phyloP scores from a whole-genome alignment of 805 yeast genomes.

The Myxozyma sirexii region DNA sequence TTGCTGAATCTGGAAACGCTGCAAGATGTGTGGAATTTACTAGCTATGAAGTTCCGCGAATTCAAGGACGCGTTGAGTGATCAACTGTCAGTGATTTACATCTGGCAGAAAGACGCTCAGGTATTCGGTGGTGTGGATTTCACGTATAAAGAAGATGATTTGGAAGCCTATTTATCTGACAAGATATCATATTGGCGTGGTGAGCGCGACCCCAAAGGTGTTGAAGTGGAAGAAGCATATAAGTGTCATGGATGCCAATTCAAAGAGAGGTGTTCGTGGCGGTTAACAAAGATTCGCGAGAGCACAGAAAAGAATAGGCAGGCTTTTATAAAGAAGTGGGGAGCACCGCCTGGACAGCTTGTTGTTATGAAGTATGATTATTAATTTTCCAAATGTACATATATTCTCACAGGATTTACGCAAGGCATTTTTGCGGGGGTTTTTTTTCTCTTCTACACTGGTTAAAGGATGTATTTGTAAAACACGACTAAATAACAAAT shows the following conservation, averaged over 20 bases:
- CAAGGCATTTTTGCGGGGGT: neutral
- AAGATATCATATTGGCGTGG: conserved; percentile 28
- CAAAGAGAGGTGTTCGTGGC: conserved; percentile 25
- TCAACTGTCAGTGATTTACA: conserved; percentile 20
- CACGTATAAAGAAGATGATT: conserved; percentile 11
- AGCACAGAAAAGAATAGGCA: conserved; percentile 17
- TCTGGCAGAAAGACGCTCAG: conserved; percentile 21
- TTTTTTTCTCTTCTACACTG: too few species aligned
- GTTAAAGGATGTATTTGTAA: too few species aligned
- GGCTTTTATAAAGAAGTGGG: conserved; percentile 14
- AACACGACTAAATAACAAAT: too few species aligned
- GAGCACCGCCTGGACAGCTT: conserved; percentile 8
- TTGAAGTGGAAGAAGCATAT: conserved; percentile 32
- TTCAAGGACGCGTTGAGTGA: conserved; percentile 14
- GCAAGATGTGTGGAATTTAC: conserved; percentile 20
- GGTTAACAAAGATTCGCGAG: conserved; percentile 21
- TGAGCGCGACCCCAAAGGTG: conserved; percentile 32
- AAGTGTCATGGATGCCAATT: conserved; percentile 31
- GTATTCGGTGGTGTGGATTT: conserved; percentile 26
- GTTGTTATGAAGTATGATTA: conserved; percentile 4
- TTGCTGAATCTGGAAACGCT: conserved; percentile 11
- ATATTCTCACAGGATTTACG: neutral
- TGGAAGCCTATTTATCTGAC: neutral
- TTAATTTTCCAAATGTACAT: neutral
- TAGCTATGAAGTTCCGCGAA: conserved; percentile 14